Evolutionary conservation across 192 early-diverging fungal species (phyloP).

Genomic region (Funneliformis geosporum): DNA sequence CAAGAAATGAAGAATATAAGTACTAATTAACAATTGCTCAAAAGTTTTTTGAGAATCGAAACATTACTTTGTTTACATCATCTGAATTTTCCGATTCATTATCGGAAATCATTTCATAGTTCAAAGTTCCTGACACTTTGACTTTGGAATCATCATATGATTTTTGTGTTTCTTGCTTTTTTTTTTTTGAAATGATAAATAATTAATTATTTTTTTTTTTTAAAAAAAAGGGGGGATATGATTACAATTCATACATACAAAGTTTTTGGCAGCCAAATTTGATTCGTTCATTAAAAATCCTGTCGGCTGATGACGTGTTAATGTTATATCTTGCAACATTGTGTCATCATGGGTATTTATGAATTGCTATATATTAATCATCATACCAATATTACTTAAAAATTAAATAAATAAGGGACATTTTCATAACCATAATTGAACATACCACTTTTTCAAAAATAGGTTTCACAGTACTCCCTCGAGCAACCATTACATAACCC

Average conservation of each 20-base stretch:
- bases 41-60: not conserved
- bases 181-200: not conserved
- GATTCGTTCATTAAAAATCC: constrained; percentile 52
- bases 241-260: constrained; percentile 35
- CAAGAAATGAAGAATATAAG: not conserved
- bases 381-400: not conserved
- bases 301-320: constrained; percentile 38
- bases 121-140: constrained; percentile 45
- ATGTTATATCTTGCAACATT: constrained; percentile 29
- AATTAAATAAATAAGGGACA: not conserved
- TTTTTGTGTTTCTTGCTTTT: constrained; percentile 55
- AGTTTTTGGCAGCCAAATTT: constrained; percentile 46
- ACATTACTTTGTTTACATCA: constrained; percentile 26
- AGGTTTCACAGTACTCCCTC: constrained; percentile 55
- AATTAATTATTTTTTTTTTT: no score
- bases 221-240: no score
- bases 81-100: constrained; percentile 23
- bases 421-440: constrained; percentile 6
- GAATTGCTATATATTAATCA: constrained; percentile 9
- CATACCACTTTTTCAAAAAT: constrained; percentile 55
- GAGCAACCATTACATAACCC: constrained; percentile 47
- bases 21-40: no score
- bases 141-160: constrained; percentile 54
- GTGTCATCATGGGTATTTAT: constrained; percentile 9
- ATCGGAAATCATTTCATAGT: constrained; percentile 41